A percentile compares a stretch with the other conserved stretches of the same genome.
Conservation (phyloP, 2,329 filamentous ascomycete genomes). For the Stagonosporopsis cucurbitacearum region DNA sequence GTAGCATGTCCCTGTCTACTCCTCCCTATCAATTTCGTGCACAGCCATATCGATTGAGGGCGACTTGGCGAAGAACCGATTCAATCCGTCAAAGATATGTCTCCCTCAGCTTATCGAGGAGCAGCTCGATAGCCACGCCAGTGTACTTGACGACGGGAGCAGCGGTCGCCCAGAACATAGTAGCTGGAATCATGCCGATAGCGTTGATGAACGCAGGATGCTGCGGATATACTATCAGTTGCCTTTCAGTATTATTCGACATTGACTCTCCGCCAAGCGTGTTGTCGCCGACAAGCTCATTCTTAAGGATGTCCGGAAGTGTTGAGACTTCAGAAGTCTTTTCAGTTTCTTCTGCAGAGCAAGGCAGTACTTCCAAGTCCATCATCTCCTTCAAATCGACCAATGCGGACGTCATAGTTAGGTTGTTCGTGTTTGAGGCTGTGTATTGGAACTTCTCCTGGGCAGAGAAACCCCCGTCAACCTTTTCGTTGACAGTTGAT, state of each 20-base stretch:
- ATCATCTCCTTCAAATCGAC: constrained; percentile 16
- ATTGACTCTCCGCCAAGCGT: neutral
- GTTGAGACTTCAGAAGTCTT: neutral
- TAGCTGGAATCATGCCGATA: constrained; percentile 33
- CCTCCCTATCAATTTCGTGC: neutral
- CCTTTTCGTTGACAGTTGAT: constrained; percentile 3
- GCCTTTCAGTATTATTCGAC: neutral
- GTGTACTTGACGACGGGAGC: constrained; percentile 15
- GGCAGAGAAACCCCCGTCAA: neutral
- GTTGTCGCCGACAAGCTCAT: neutral
- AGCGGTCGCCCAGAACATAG: constrained; percentile 34
- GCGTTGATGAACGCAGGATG: constrained; percentile 35
- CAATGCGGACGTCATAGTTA: neutral
- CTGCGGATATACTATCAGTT: constrained; percentile 15
- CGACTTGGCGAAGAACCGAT: neutral
- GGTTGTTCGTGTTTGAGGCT: neutral
- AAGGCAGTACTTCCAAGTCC: neutral
- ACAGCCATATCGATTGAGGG: neutral
- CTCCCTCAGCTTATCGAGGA: constrained; percentile 10
- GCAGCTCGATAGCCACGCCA: neutral
- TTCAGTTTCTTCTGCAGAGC: neutral
- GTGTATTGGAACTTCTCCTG: neutral
- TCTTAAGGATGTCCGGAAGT: neutral
- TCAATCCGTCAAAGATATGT: constrained; percentile 1
- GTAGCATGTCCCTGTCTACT: neutral